phyloP scores from a whole-genome alignment of 495 filamentous ascomycete species.

The Penicillium roqueforti region DNA sequence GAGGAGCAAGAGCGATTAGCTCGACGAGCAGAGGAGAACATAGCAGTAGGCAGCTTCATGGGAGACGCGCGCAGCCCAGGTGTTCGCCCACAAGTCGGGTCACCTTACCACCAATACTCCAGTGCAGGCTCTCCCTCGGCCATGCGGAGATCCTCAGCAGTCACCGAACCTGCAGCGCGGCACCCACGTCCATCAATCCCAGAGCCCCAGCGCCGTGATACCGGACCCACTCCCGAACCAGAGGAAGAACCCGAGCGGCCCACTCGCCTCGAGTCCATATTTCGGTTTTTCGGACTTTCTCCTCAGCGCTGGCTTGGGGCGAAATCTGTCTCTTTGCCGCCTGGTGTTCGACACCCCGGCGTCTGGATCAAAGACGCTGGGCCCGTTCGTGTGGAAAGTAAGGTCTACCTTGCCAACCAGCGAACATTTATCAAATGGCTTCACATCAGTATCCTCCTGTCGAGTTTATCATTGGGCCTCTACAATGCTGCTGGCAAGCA shows the following conservation, averaged over 20 bases:
- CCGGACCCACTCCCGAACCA: constrained; percentile 15
- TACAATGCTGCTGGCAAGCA: constrained; percentile 78
- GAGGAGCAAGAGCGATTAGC: constrained; percentile 80
- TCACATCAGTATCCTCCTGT: constrained; percentile 82
- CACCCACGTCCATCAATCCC: constrained; percentile 23
- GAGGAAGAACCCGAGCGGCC: constrained; percentile 19
- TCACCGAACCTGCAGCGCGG: constrained; percentile 16
- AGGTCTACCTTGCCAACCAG: constrained; percentile 98
- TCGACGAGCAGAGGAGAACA: constrained; percentile 76
- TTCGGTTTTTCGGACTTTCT: constrained; percentile 71
- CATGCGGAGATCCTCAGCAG: constrained; percentile 22
- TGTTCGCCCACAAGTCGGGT: constrained; percentile 49
- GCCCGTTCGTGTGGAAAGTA: constrained; percentile 85
- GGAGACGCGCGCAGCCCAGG: constrained; percentile 47
- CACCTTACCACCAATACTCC: constrained; percentile 43
- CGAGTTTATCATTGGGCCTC: constrained; percentile 73
- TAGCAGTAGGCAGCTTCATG: constrained; percentile 82
- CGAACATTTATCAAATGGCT: constrained; percentile 98
- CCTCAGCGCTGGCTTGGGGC: constrained; percentile 60
- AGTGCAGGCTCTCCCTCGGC: constrained; percentile 24
- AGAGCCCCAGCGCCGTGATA: constrained; percentile 16
- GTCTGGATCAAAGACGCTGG: constrained; percentile 90
- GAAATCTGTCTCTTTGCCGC: constrained; percentile 54
- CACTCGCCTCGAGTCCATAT: constrained; percentile 51
- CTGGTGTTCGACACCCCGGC: constrained; percentile 78